Percentiles rank a stretch among this genome's conserved stretches.
Conservation (phyloP, 2,329 filamentous ascomycete genomes). For the Sporothrix humicola region DNA sequence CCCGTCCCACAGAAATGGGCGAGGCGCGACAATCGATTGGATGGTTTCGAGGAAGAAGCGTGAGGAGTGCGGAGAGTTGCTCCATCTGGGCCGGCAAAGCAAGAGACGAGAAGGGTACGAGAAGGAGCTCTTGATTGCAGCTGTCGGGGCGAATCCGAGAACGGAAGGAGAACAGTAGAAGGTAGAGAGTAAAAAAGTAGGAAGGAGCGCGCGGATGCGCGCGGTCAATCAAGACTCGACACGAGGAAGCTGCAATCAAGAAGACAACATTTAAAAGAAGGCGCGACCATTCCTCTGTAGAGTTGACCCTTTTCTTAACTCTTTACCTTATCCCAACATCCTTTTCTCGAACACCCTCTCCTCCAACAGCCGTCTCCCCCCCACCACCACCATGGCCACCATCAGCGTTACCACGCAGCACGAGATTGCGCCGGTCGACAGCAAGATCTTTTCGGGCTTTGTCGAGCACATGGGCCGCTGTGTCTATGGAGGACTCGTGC, state of each 20-base stretch:
- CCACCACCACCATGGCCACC: neutral
- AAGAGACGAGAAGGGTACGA: too few relatives aligned
- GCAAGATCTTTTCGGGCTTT: conserved; percentile 84
- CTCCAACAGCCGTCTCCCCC: neutral
- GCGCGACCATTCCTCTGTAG: too few relatives aligned
- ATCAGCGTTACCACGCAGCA: conserved; percentile 24
- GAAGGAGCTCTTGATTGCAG: neutral
- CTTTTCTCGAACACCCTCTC: too few relatives aligned
- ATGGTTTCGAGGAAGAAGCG: neutral
- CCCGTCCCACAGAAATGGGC: neutral
- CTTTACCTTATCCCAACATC: too few relatives aligned
- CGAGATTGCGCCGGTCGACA: conserved; percentile 57
- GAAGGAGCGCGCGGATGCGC: too few relatives aligned
- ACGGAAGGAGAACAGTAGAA: neutral
- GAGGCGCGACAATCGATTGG: neutral
- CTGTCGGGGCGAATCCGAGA: neutral
- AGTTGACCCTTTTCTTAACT: too few relatives aligned
- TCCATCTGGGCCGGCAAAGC: neutral
- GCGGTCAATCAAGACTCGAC: too few relatives aligned
- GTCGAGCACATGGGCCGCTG: conserved; percentile 92
- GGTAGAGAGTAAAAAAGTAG: neutral
- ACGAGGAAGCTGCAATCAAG: too few relatives aligned
- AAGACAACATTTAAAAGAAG: too few relatives aligned
- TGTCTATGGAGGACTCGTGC: conserved; percentile 86
- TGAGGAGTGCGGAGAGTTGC: neutral